Evolutionary conservation across 805 yeast genomes (phyloP).

Genomic region (Ogataea minuta): DNA sequence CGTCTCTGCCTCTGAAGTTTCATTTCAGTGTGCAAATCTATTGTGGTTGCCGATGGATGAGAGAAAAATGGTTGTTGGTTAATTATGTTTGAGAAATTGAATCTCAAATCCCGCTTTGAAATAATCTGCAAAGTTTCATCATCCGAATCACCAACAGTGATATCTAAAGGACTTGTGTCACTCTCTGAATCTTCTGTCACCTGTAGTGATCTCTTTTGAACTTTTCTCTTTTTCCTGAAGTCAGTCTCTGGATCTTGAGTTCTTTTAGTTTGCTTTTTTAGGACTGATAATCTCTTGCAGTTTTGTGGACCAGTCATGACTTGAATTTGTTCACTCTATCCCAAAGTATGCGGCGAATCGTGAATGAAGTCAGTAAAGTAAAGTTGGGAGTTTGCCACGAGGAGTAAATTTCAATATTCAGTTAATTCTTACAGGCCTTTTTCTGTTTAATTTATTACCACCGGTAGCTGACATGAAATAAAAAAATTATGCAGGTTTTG

Average conservation of each 20-base stretch:
- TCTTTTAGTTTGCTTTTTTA: slow-evolving; percentile 9
- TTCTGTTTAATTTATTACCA: slow-evolving; percentile 1
- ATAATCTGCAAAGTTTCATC: slow-evolving; percentile 7
- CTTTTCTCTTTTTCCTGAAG: slow-evolving; percentile 6
- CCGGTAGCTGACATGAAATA: slow-evolving; percentile 7
- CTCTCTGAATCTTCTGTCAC: neutral
- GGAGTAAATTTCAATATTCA: neutral
- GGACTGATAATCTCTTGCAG: slow-evolving; percentile 1
- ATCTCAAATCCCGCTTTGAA: slow-evolving; percentile 24
- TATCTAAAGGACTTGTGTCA: neutral
- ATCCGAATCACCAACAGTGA: slow-evolving; percentile 1
- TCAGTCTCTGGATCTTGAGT: neutral
- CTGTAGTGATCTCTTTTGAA: neutral
- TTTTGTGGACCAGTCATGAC: slow-evolving; percentile 3
- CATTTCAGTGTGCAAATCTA: slow-evolving; percentile 30
- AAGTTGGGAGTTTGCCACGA: slow-evolving; percentile 1
- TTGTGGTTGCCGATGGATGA: slow-evolving; percentile 25
- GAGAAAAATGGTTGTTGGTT: slow-evolving; percentile 26
- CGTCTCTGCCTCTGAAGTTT: slow-evolving; percentile 33
- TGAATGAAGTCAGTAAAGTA: neutral
- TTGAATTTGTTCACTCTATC: neutral
- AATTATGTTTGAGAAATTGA: slow-evolving; percentile 27
- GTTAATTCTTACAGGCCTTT: slow-evolving; percentile 1
- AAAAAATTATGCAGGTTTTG: slow-evolving; percentile 5
- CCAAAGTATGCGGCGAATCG: neutral